Base-by-base conservation (phyloP, 108 stramenopile genomes). In the Nitzschia sp. region DNA sequence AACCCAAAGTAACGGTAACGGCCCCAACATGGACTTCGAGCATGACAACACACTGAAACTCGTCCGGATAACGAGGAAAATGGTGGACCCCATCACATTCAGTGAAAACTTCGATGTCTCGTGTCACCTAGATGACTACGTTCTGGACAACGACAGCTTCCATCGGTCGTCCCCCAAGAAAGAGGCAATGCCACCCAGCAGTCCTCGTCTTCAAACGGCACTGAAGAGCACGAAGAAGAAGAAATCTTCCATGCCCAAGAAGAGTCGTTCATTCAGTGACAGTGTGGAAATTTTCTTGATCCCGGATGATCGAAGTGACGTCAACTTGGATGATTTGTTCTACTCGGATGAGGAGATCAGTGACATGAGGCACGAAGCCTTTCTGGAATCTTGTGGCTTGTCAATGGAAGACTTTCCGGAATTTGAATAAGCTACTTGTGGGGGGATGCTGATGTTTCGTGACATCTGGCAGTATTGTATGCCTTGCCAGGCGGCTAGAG, bases 331-430 rank as follows among this genome's bases (percentile, higher is more conserved):
- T 10, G 65, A 66, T 38, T 42, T 52, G 34, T 66, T 66, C 37
- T 66, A 66, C 52, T 17, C 43, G 0, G 39, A 38, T 39, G 51
- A 66, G 53, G 65, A 66, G 14, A 12, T 66, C 8, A 41, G 41
- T n/a, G 52, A 66, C 20, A 43, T 66, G 12, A 17, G 65, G 10
- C 42, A 66, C 26, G 65, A 66, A 66, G 65, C 65, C 29, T 66
- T 66, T 29, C n/a, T 66, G 51, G 65, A 66, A 25, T 41, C 43
- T 1, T 41, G 41, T 7, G 65, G 65, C 14, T 66, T 66, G 22
- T 56, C 55, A 15, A 29, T 56, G 22, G 3, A 56, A 22, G 55
- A 56, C 6, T 56, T 56, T 29, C 14, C n/a, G 22, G 55, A 56
- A 20, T 34, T 34, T 5, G 29, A 34, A 34, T 34, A 34, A 34